A percentile compares a stretch with the other conserved stretches of the same genome.
Conservation (phyloP, 805 yeast genomes). For the Candida golubevii region DNA sequence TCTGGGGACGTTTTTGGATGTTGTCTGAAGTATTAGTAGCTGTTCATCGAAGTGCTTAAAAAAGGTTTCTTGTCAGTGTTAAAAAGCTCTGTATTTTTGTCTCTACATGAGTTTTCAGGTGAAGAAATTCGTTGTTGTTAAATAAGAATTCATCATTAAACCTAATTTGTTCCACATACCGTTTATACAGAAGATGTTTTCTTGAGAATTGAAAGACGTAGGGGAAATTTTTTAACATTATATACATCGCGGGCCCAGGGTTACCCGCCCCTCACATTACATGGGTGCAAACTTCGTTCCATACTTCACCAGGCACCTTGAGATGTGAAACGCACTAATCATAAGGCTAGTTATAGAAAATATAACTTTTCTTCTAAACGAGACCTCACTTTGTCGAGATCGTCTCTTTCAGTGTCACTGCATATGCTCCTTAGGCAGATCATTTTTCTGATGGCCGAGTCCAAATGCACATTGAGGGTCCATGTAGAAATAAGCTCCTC, state of each 20-base stretch:
- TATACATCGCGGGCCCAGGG: conserved; percentile 9
- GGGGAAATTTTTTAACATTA: conserved; percentile 2
- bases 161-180: conserved; percentile 15
- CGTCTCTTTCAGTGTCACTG: background rate
- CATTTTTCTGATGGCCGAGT: conserved; percentile 14
- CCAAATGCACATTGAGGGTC: conserved; percentile 14
- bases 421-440: conserved; percentile 1
- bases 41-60: background rate
- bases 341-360: too few species aligned
- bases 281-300: conserved; percentile 5
- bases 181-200: conserved; percentile 1
- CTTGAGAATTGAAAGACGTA: too few species aligned
- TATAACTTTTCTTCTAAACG: background rate
- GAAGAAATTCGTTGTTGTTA: conserved; percentile 57
- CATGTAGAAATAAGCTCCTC: conserved; percentile 5
- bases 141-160: conserved; percentile 18
- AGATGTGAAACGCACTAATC: too few species aligned
- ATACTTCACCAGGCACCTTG: too few species aligned
- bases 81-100: conserved; percentile 62
- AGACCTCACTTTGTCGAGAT: background rate
- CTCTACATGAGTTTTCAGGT: conserved; percentile 61
- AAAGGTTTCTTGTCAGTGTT: conserved; percentile 46
- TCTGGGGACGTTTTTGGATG: too few species aligned
- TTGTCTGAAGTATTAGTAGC: conserved; percentile 10
- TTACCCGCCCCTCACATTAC: conserved; percentile 15